Conservation (phyloP, 352 stramenopile genomes). For the Globisporangium abappressorium region DNA sequence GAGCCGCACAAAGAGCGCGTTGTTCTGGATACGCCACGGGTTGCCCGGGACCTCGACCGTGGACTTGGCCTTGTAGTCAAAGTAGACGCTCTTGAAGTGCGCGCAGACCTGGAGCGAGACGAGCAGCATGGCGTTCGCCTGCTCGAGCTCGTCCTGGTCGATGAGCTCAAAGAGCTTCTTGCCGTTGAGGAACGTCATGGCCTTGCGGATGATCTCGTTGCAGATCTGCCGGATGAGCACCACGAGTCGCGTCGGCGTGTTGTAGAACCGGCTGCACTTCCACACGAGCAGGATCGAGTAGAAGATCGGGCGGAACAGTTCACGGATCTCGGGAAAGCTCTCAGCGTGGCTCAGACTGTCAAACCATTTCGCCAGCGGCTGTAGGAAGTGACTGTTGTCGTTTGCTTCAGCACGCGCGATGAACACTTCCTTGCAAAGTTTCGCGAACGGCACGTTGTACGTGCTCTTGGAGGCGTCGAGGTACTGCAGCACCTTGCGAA, state of each 20-base stretch:
- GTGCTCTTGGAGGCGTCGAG: conserved; percentile 87
- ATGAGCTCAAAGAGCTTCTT: conserved; percentile 79
- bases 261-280: conserved; percentile 91
- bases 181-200: conserved; percentile 68
- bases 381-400: conserved; percentile 85
- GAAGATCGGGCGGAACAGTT: conserved; percentile 84
- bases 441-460: conserved; percentile 91
- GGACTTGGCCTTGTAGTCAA: conserved; percentile 90
- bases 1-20: conserved; percentile 88
- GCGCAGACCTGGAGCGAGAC: conserved; percentile 79
- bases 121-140: conserved; percentile 70
- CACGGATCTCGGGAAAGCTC: conserved; percentile 52
- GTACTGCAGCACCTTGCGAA: conserved; percentile 86
- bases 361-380: conserved; percentile 69
- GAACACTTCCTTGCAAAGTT: conserved; percentile 92
- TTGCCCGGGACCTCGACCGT: conserved; percentile 78
- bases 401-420: conserved; percentile 83
- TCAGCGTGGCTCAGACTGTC: conserved; percentile 31
- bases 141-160: conserved; percentile 66
- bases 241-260: conserved; percentile 83
- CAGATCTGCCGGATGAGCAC: conserved; percentile 88
- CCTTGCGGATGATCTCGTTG: conserved; percentile 86
- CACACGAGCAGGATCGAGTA: conserved; percentile 89
- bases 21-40: conserved; percentile 90
- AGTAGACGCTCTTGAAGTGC: conserved; percentile 90